phyloP scores from a whole-genome alignment of 805 yeast genomes.

The Saturnispora sekii region DNA sequence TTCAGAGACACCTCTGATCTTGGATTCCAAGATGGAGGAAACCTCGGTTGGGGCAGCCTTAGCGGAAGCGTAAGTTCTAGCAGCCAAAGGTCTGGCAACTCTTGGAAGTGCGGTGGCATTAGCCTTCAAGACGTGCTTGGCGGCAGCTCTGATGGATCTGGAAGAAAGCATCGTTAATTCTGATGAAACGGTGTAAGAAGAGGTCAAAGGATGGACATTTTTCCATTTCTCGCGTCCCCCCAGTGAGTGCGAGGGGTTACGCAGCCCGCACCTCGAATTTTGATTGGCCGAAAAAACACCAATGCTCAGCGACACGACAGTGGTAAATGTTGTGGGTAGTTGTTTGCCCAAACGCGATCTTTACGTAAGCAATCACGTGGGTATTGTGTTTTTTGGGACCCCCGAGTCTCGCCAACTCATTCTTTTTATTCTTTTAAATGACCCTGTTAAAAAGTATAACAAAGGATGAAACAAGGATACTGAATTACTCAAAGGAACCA shows the following conservation, averaged over 20 bases:
- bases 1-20: constrained; percentile 97
- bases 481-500: background rate
- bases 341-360: background rate
- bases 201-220: background rate
- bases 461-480: background rate
- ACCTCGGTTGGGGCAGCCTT: constrained; percentile 99
- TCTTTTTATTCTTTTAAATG: background rate
- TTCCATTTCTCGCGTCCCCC: constrained; percentile 10
- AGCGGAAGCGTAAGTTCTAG: constrained; percentile 83
- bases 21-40: constrained; percentile 96
- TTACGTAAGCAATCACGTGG: background rate
- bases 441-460: background rate
- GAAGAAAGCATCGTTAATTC: constrained; percentile 58
- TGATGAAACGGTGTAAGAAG: background rate
- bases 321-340: too few relatives aligned
- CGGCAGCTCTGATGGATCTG: constrained; percentile 81
- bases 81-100: constrained; percentile 63
- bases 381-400: too few relatives aligned
- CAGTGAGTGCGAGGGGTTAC: constrained; percentile 1
- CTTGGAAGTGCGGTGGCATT: constrained; percentile 38
- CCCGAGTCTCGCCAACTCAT: too few relatives aligned
- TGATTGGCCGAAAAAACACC: constrained; percentile 5
- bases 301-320: background rate
- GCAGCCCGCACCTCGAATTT: constrained; percentile 7
- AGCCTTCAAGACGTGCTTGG: constrained; percentile 61